These are phyloP conservation scores for Obba rivulosa DNA, from an alignment of 768 basidiomycete genomes.

Conservation along the genomic window DNA sequence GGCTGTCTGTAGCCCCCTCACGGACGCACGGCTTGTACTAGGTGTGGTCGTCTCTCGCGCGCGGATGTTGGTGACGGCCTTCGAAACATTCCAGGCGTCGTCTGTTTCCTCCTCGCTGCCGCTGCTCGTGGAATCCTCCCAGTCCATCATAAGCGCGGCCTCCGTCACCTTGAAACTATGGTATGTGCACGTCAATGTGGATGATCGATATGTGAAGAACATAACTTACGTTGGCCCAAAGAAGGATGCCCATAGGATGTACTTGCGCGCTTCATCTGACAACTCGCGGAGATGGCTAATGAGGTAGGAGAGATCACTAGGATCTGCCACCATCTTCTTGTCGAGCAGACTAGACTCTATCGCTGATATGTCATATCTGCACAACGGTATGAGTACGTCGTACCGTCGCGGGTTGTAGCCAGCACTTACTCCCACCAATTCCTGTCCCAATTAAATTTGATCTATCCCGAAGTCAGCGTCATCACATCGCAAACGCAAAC, in stretches of 20 bases:
- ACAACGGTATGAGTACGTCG: neutral
- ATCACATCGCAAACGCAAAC: neutral
- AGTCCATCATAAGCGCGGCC: constrained; percentile 68
- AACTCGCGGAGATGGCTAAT: constrained; percentile 54
- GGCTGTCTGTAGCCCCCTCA: constrained; percentile 63
- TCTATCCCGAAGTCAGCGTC: constrained; percentile 31
- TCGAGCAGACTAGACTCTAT: constrained; percentile 52
- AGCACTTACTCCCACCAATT: constrained; percentile 61
- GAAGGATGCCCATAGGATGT: constrained; percentile 66
- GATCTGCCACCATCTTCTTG: constrained; percentile 47
- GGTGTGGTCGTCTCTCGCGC: constrained; percentile 31
- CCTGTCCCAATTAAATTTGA: constrained; percentile 57
- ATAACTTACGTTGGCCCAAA: constrained; percentile 62
- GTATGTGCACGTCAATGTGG: neutral
- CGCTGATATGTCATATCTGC: constrained; percentile 48
- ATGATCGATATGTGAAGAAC: neutral
- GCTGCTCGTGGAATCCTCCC: constrained; percentile 52
- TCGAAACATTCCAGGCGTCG: constrained; percentile 48
- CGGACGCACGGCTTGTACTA: constrained; percentile 48
- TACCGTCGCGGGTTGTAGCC: neutral
- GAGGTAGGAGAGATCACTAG: constrained; percentile 59
- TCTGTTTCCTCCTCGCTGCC: constrained; percentile 42
- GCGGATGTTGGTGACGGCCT: constrained; percentile 42
- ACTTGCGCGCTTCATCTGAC: constrained; percentile 59
- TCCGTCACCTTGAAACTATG: constrained; percentile 68